Base-by-base conservation (phyloP, 441 rosid species). In the Pelargonium australe region DNA sequence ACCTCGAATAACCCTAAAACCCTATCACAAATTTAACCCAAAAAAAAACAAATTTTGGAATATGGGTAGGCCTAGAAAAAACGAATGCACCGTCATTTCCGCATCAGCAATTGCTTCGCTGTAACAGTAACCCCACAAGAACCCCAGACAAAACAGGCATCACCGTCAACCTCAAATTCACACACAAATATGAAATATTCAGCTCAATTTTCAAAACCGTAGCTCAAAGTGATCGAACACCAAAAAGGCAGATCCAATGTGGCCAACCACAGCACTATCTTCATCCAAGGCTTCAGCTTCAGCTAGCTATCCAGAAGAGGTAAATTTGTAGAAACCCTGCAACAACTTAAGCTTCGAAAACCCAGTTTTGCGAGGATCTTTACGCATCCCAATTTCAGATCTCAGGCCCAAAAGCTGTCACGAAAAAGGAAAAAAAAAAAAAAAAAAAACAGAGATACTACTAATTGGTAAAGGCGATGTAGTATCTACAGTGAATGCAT, bases 91-190 rank as follows among this genome's bases (percentile, higher is more conserved):
- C 58, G 14, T n/a, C 58, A 51, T 51, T 51, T 51, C 16, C 58
- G 17, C 58, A 51, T 51, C 58, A 51, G 58, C 58, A n/a, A 51
- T 13, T 51, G 31, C 31, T 25, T 25, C 31, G 7, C 58, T 51
- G 19, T 13, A 51, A 51, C 58, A 5, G 17, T 11, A 49, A 51
- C 58, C 58, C 58, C 58, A 51, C 58, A 16, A 51, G 58, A 51
- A 44, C n/a, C 17, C 17, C 60, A 53, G 7, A 16, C 60, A 16
- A 53, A 53, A 53, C 60, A 14, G 9, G 60, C 60, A 53, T 53
- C 60, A 53, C 60, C 60, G 17, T 14, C 60, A 14, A 53, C 58
- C 58, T 51, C 58, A 51, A 51, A 51, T 51, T 51, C 58, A 51
- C 31, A 25, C 31, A 25, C 31, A 25, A 25, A 25, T 1, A 25